Evolutionary conservation across 2,329 filamentous ascomycete genomes (phyloP).

Genomic region (Penicillium paneum): DNA sequence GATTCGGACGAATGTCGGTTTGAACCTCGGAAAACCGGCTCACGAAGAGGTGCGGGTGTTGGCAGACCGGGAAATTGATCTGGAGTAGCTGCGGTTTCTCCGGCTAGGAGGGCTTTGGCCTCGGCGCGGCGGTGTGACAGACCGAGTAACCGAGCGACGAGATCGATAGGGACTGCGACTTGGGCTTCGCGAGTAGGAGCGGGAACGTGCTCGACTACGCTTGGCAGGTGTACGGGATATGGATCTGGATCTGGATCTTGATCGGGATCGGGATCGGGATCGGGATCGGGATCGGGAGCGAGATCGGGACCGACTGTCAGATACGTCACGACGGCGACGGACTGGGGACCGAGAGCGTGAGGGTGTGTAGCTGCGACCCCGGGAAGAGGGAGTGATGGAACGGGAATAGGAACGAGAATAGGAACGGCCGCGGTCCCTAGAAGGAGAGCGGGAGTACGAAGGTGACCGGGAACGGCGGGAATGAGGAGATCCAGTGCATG

Average conservation of each 20-base stretch:
- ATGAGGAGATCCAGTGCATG: slow-evolving; percentile 26
- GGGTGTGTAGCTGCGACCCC: slow-evolving; percentile 35
- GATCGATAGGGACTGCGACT: slow-evolving; percentile 20
- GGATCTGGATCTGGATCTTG: slow-evolving; percentile 12
- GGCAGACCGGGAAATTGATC: slow-evolving; percentile 32
- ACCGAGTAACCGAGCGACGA: slow-evolving; percentile 33
- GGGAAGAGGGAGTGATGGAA: slow-evolving; percentile 32
- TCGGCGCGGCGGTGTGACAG: slow-evolving; percentile 25
- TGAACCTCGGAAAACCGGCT: slow-evolving; percentile 10
- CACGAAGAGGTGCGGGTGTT: slow-evolving; percentile 21
- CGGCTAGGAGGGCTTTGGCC: slow-evolving; percentile 18
- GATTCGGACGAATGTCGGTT: slow-evolving; percentile 26
- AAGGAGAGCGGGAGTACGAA: slow-evolving; percentile 38
- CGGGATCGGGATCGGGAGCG: slow-evolving; percentile 21
- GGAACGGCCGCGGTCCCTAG: slow-evolving; percentile 31
- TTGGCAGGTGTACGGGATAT: slow-evolving; percentile 32
- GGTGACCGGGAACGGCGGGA: slow-evolving; percentile 46
- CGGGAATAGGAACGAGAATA: slow-evolving; percentile 35
- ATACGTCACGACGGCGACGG: slow-evolving; percentile 29
- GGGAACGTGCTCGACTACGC: slow-evolving; percentile 26
- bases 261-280: slow-evolving; percentile 29
- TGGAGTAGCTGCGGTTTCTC: slow-evolving; percentile 30
- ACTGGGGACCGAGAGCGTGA: slow-evolving; percentile 39
- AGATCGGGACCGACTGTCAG: slow-evolving; percentile 37
- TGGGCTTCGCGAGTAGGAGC: slow-evolving; percentile 21